A percentile compares a stretch with the other conserved stretches of the same genome.
Evolutionary conservation across 306 rosid genomes (phyloP).

Genomic region (Prunus mira): DNA sequence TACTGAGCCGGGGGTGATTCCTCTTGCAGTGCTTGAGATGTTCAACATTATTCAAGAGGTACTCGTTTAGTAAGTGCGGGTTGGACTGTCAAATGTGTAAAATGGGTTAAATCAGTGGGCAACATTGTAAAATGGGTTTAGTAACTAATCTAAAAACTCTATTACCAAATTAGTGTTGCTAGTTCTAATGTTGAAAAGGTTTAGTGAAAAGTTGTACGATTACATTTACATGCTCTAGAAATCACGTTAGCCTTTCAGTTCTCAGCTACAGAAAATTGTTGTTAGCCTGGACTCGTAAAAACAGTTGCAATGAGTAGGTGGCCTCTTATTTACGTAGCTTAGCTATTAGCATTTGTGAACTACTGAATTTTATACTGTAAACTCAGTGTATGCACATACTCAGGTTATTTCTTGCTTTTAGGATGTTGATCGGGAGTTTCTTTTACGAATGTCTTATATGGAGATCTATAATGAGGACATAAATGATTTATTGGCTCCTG

Average conservation of each 20-base stretch:
- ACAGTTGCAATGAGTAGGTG: not conserved
- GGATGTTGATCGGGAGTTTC: slow-evolving; percentile 86
- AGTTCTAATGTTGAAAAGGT: slow-evolving; percentile 1
- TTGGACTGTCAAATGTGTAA: not conserved
- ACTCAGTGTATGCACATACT: not conserved
- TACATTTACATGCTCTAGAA: not conserved
- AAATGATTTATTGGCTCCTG: slow-evolving; percentile 89
- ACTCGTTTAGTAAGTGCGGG: not conserved
- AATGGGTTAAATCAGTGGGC: not conserved
- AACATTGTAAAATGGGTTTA: not conserved
- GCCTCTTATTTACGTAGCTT: not conserved
- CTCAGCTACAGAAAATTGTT: not conserved
- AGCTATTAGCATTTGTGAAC: not conserved
- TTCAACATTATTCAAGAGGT: slow-evolving; percentile 67
- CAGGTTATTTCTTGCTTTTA: slow-evolving; percentile 21
- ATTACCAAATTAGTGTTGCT: not conserved
- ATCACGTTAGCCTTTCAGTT: not conserved
- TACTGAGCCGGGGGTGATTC: slow-evolving; percentile 82
- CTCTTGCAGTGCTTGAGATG: slow-evolving; percentile 70
- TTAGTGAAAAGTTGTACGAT: not conserved
- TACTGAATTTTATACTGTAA: not conserved
- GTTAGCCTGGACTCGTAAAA: not conserved
- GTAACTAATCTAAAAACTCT: not conserved
- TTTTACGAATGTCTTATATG: slow-evolving; percentile 96
- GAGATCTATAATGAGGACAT: slow-evolving; percentile 95